Evolutionary conservation across 1,139 yeast species (phyloP).

Genomic region (Blastobotrys ciferrii): DNA sequence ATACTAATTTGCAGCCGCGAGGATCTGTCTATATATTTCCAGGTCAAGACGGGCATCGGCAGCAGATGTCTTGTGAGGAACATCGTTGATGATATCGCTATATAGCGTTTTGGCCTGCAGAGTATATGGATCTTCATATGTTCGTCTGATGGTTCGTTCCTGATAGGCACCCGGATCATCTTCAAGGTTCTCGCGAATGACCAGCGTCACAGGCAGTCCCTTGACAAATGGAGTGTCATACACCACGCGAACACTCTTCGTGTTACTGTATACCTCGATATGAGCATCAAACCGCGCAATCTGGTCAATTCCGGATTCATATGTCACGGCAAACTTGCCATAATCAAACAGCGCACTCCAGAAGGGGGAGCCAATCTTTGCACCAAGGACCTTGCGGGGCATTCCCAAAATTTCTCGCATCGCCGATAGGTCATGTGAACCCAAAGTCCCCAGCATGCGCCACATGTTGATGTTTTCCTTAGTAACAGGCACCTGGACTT

Average conservation of each 20-base stretch:
- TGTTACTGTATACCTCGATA: constrained; percentile 7
- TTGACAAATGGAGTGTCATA: constrained; percentile 13
- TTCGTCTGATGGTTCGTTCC: constrained; percentile 10
- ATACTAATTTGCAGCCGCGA: constrained; percentile 3
- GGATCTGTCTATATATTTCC: constrained; percentile 8
- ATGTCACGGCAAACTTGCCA: constrained; percentile 12
- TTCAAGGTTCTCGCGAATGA: constrained; percentile 9
- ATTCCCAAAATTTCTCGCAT: constrained; percentile 13
- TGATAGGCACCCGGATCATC: constrained; percentile 10
- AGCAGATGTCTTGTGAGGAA: constrained; percentile 4
- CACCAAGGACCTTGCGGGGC: constrained; percentile 10
- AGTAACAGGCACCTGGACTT: constrained; percentile 2
- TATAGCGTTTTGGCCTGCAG: constrained; percentile 7
- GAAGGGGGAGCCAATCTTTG: constrained; percentile 10
- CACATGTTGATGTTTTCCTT: constrained; percentile 7
- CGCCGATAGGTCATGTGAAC: constrained; percentile 12
- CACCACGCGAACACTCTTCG: constrained; percentile 7
- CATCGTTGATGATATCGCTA: constrained; percentile 7
- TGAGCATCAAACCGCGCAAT: constrained; percentile 9
- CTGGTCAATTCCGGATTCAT: constrained; percentile 12
- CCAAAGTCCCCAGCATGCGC: constrained; percentile 9
- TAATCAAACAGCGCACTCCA: constrained; percentile 13
- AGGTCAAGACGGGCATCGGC: constrained; percentile 10
- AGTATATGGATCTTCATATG: constrained; percentile 14
- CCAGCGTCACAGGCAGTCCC: constrained; percentile 10